Conservation (phyloP, 225 moss, liverwort and hornwort genomes). For the Takakia lepidozioides region DNA sequence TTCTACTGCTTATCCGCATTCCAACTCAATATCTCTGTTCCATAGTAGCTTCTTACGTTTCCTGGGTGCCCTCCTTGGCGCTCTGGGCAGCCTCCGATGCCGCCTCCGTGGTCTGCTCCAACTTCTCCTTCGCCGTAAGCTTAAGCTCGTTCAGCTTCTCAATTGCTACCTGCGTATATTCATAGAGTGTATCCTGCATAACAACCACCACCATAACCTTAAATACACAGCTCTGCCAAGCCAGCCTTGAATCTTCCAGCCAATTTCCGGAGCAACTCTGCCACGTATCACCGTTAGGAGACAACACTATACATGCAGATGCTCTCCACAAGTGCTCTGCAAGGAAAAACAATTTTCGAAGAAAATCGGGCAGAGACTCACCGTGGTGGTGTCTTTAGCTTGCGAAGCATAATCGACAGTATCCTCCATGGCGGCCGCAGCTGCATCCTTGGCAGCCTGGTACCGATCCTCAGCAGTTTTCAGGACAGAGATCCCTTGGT, state of each 20-base stretch:
- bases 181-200: slow-evolving; percentile 21
- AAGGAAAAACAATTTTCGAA: neutral
- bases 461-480: slow-evolving; percentile 30
- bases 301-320: no score
- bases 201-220: no score
- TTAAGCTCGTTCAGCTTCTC: slow-evolving; percentile 24
- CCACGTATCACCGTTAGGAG: no score
- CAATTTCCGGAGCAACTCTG: no score
- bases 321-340: no score
- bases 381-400: slow-evolving; percentile 9
- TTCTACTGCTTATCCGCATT: no score
- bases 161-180: slow-evolving; percentile 28
- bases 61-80: no score
- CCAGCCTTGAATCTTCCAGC: no score
- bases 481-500: slow-evolving; percentile 21
- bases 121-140: slow-evolving; percentile 9
- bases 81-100: slow-evolving; percentile 4
- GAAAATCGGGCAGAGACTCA: neutral
- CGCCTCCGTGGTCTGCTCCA: slow-evolving; percentile 10
- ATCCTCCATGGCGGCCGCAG: slow-evolving; percentile 7
- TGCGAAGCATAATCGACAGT: slow-evolving; percentile 11
- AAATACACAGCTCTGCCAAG: no score
- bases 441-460: slow-evolving; percentile 17
- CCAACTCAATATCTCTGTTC: no score
- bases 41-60: no score